Percentiles rank a stretch among this genome's conserved stretches.
phyloP scores from a whole-genome alignment of 2,329 filamentous ascomycete species.

The Ceratocystiopsis sp. region DNA sequence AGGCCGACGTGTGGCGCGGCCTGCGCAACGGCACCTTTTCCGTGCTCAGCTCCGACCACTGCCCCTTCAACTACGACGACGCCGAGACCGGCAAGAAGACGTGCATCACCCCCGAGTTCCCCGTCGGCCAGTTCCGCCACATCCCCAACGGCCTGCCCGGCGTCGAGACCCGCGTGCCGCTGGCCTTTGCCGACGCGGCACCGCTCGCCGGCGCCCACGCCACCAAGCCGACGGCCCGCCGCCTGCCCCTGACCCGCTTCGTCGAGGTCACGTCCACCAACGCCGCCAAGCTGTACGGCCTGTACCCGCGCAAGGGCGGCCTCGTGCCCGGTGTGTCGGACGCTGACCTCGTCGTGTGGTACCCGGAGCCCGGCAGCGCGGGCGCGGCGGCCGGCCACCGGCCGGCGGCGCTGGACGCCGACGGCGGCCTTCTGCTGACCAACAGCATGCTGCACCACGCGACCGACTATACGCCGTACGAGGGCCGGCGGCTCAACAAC shows the following conservation, averaged over 20 bases:
- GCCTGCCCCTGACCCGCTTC: conserved; percentile 25
- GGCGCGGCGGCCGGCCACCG: conserved; percentile 5
- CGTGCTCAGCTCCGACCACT: conserved; percentile 31
- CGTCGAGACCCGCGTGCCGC: conserved; percentile 36
- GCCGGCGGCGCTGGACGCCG: conserved; percentile 8
- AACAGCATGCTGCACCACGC: conserved; percentile 42
- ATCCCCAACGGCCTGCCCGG: conserved; percentile 42
- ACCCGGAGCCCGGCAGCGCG: conserved; percentile 18
- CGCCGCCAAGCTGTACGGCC: conserved; percentile 38
- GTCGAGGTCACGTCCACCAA: conserved; percentile 38
- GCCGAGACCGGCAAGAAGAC: conserved; percentile 14
- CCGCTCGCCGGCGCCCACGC: not conserved
- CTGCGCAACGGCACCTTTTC: conserved; percentile 37
- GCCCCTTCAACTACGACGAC: conserved; percentile 32
- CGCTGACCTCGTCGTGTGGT: conserved; percentile 42
- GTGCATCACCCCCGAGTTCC: conserved; percentile 10
- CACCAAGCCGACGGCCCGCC: not conserved
- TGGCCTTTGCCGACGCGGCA: conserved; percentile 18
- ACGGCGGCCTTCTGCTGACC: conserved; percentile 1
- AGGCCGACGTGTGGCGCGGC: conserved; percentile 32
- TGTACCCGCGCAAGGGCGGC: conserved; percentile 32
- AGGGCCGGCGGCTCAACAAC: conserved; percentile 36
- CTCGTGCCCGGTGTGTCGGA: conserved; percentile 32
- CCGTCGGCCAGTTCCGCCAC: conserved; percentile 29
- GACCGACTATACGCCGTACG: conserved; percentile 46